Evolutionary conservation across 1,139 yeast genomes (phyloP), one percentile per base, ranked within the genome.

Genomic region (Geotrichum candidum): DNA sequence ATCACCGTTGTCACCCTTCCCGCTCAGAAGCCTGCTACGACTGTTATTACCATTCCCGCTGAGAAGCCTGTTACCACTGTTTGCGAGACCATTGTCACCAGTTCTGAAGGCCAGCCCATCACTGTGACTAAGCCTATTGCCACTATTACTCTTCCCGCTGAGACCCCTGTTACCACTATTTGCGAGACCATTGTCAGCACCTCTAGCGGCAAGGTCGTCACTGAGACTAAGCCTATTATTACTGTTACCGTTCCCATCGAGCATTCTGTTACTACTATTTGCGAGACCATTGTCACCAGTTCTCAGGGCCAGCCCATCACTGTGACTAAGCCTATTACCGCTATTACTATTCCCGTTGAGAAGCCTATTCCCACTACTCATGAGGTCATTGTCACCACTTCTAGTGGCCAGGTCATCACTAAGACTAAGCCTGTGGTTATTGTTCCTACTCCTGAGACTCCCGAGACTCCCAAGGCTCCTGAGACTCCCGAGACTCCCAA

Each of bases 401-500:
- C n/a, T n/a, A n/a, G n/a, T n/a, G n/a, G n/a, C 31, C 54, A 5
- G 54, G 54, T 15, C n/a, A n/a, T n/a, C n/a, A n/a, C n/a, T n/a
- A n/a, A n/a, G n/a, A n/a, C n/a, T n/a, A n/a, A n/a, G n/a, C n/a
- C n/a, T n/a, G n/a, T n/a, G n/a, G n/a, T n/a, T n/a, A n/a, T n/a
- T n/a, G n/a, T n/a, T n/a, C n/a, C n/a, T n/a, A n/a, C n/a, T n/a
- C n/a, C n/a, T n/a, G n/a, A n/a, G n/a, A n/a, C 54, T 33, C n/a
- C 54, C 27, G 38, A 5, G 2, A 29, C 41, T 9, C 33, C 54
- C n/a, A 45, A 25, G 2, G 4, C 56, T 22, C 9, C 56, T 33
- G 25, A 7, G 5, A 27, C 46, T 46, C 51, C 60, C 52, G 56
- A 89, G 1, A 33, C 35, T 18, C 35, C 51, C 33, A 45, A 45